phyloP scores from a whole-genome alignment of 345 rosid genomes.

The Orychophragmus violaceus region DNA sequence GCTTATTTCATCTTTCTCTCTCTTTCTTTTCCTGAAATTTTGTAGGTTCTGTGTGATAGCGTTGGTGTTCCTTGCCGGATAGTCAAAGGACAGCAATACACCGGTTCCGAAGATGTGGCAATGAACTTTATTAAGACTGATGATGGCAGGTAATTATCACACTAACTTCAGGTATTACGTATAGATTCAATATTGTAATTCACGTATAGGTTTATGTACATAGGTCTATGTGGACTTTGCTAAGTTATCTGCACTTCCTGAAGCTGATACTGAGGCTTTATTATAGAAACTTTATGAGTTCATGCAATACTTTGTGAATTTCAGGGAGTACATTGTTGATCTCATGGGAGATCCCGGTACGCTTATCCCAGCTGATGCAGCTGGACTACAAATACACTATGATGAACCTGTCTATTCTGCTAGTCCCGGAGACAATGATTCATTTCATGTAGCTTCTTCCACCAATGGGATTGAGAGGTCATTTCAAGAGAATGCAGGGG shows the following conservation, averaged over 20 bases:
- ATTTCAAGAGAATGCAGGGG: constrained; percentile 45
- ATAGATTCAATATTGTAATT: background rate
- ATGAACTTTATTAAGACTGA: constrained; percentile 84
- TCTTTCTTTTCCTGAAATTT: background rate
- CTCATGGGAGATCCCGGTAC: constrained; percentile 97
- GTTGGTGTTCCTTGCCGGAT: constrained; percentile 79
- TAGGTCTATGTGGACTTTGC: background rate
- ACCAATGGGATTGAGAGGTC: constrained; percentile 58
- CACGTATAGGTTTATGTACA: background rate
- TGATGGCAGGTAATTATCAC: constrained; percentile 73
- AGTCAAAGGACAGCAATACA: constrained; percentile 84
- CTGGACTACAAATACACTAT: constrained; percentile 54
- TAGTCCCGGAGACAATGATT: constrained; percentile 49
- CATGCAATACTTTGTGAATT: constrained; percentile 4
- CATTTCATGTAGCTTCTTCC: constrained; percentile 56
- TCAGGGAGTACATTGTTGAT: constrained; percentile 95
- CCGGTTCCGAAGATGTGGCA: constrained; percentile 84
- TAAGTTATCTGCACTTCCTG: background rate
- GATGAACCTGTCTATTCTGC: constrained; percentile 52
- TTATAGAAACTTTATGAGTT: background rate
- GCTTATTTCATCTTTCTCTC: background rate
- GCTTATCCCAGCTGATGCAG: constrained; percentile 86
- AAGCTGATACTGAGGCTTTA: background rate
- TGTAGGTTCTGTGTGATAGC: constrained; percentile 82
- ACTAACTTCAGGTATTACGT: constrained; percentile 17